phyloP scores from a whole-genome alignment of 179 eudicot genomes.

The Silene noctiflora region DNA sequence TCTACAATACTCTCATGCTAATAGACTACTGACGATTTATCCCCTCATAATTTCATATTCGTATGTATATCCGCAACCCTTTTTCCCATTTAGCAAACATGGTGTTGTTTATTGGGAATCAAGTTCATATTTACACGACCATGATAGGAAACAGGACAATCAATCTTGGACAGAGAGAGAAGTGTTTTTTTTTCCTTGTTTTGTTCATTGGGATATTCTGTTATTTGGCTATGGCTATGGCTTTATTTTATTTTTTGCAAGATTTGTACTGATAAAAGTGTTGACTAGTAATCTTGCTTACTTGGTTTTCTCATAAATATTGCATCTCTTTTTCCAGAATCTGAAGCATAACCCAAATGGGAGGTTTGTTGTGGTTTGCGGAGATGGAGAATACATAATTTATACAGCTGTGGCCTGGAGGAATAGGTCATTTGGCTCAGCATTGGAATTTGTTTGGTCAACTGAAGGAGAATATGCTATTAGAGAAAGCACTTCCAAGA shows the following conservation, averaged over 20 bases:
- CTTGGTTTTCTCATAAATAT: background rate
- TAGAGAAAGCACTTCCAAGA: slow-evolving; percentile 95
- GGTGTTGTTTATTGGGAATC: background rate
- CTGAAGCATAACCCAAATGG: slow-evolving; percentile 96
- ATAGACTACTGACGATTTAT: background rate
- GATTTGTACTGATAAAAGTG: background rate
- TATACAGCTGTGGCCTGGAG: slow-evolving; percentile 99
- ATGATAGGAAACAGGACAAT: background rate
- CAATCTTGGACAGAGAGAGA: background rate
- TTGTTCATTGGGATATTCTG: background rate
- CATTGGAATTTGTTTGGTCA: slow-evolving; percentile 95
- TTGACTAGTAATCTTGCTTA: background rate
- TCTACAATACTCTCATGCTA: background rate
- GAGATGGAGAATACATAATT: slow-evolving; percentile 94
- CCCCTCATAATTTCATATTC: background rate
- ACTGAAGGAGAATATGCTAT: slow-evolving; percentile 97
- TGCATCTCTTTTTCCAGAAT: slow-evolving; percentile 41
- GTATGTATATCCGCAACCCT: background rate
- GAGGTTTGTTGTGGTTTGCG: slow-evolving; percentile 96
- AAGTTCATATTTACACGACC: background rate
- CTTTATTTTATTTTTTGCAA: background rate
- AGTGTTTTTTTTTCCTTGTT: background rate
- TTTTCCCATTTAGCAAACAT: background rate
- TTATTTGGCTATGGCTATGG: background rate
- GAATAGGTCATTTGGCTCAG: slow-evolving; percentile 95